Evolutionary conservation across 1,139 yeast species (phyloP), one percentile per base, ranked within the genome.

Genomic region (Sugiyamaella paludigena): DNA sequence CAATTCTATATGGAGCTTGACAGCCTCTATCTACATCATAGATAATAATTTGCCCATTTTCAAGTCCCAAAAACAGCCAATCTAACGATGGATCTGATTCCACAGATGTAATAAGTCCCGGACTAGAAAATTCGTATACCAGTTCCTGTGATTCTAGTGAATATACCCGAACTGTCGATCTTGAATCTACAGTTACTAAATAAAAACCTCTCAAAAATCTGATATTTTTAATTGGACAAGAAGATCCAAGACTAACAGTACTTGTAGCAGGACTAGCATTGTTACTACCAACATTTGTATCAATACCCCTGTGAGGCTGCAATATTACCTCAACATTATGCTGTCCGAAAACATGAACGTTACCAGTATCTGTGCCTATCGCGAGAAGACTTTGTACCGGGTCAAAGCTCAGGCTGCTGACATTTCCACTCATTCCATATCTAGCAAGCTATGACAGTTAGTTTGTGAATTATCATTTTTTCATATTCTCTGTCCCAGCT

Each of bases 321-420:
- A 89, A 78, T 4, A 79, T 81, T 7, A 82, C 87, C 55, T 86
- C 88, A 7, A 91, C 96, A 46, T 85, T 80, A 44, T 83, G 81
- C 62, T 86, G 92, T 1, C 98, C 98, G 61, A 81, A 84, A 4
- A 92, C 84, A 58, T 87, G 81, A 16, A 92, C 76, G 44, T 80
- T 81, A 40, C 89, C 87, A 10, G 69, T 65, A 37, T 75, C 80
- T 0, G 96, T 88, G 2, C 94, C 84, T 0, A 88, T 71, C 0
- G 97, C 98, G 57, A 89, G 67, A 38, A 92, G 74, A 43, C 95
- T 81, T 64, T 92, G 98, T 0, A 87, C 83, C 1, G 95, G 95
- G 65, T 92, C 98, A 66, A 76, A 87, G 0, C 95, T 95, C 38
- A 83, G 68, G 0, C 87, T 81, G 26, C 79, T 70, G 2, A 87